Percentiles rank a stretch among this genome's conserved stretches.
Evolutionary conservation across 768 basidiomycete species (phyloP).

Genomic region (Podaxis carcinomalis): DNA sequence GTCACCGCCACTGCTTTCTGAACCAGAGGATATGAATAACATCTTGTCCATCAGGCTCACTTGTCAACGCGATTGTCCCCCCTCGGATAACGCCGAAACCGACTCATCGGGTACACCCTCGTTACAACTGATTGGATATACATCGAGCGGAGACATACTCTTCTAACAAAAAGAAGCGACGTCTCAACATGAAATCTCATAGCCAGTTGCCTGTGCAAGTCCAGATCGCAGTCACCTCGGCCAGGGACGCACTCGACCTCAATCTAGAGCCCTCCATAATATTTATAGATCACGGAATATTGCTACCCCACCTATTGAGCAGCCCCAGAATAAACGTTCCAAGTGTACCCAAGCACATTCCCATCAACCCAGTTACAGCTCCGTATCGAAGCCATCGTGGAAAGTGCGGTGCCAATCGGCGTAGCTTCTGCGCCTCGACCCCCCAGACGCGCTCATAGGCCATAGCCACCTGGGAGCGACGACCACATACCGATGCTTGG

Average conservation of each 20-base stretch:
- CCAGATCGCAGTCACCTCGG: too few relatives aligned
- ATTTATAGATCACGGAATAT: neutral
- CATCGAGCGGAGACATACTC: neutral
- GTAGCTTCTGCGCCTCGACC: neutral
- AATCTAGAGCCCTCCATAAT: neutral
- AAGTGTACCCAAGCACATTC: neutral
- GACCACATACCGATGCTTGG: neutral
- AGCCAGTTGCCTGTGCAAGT: too few relatives aligned
- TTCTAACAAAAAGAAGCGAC: too few relatives aligned
- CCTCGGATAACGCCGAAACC: neutral
- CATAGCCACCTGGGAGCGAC: neutral
- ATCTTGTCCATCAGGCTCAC: neutral
- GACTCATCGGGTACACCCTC: neutral
- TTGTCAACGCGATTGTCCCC: neutral
- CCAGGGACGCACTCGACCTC: neutral
- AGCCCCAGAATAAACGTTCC: neutral
- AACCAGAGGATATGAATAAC: neutral
- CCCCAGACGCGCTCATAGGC: neutral
- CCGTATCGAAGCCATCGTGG: neutral
- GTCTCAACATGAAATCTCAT: too few relatives aligned
- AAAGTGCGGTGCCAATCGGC: neutral
- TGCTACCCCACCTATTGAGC: neutral
- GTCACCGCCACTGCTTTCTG: too few relatives aligned
- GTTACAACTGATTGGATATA: neutral
- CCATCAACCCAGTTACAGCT: neutral